Evolutionary conservation across 2,329 filamentous ascomycete species (phyloP).

Genomic region (Davidsoniella virescens): DNA sequence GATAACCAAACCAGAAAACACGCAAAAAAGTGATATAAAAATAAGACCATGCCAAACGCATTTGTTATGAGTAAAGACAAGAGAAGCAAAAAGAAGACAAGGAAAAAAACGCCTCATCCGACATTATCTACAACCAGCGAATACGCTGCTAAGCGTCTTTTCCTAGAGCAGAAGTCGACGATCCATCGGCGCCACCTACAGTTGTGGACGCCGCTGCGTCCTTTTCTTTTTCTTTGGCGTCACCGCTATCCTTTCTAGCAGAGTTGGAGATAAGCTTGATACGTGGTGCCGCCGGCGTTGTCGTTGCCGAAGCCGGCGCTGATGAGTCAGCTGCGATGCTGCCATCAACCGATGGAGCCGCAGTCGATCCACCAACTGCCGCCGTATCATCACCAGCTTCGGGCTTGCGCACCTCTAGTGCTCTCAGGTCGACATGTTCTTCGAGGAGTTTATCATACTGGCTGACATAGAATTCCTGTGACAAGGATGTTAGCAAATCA

Average conservation of each 20-base stretch:
- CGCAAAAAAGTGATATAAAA: not conserved
- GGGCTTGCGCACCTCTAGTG: slow-evolving; percentile 31
- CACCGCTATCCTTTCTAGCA: slow-evolving; percentile 33
- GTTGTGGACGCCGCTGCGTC: not conserved
- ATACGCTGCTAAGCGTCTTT: too few species aligned
- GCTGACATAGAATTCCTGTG: slow-evolving; percentile 36
- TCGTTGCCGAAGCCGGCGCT: not conserved
- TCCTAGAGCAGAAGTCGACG: too few species aligned
- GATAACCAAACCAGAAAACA: not conserved
- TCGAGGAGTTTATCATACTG: slow-evolving; percentile 37
- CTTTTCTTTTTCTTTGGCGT: slow-evolving; percentile 13
- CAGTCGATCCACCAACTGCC: slow-evolving; percentile 12
- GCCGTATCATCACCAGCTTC: slow-evolving; percentile 12
- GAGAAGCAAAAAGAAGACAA: not conserved
- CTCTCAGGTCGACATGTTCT: slow-evolving; percentile 37
- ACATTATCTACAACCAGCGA: too few species aligned
- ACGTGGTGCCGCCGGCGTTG: slow-evolving; percentile 1
- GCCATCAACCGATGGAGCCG: slow-evolving; percentile 14
- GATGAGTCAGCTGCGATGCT: slow-evolving; percentile 13
- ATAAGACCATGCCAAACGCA: not conserved
- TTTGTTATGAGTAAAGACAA: slow-evolving; percentile 1
- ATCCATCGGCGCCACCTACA: too few species aligned
- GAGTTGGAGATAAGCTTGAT: slow-evolving; percentile 25
- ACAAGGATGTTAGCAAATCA: slow-evolving; percentile 34
- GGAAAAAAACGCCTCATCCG: not conserved